Evolutionary conservation across 441 rosid genomes (phyloP), one percentile per base, ranked within the genome.

Genomic region (Populus hybrid): DNA sequence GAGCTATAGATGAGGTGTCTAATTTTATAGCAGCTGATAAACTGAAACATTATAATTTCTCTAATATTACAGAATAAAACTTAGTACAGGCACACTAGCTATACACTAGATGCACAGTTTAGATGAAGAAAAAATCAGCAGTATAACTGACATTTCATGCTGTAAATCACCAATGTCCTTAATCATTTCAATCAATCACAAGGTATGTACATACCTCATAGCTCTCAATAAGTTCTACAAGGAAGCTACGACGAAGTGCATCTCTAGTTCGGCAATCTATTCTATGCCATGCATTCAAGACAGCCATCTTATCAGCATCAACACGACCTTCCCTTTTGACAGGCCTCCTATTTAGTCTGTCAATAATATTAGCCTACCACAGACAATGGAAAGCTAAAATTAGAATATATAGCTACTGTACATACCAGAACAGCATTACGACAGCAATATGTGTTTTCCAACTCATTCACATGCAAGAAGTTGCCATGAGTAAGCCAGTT

Each of bases 161-260:
- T 18, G 14, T 1, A 16, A 3, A 36, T 5, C 0, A n/a, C 36
- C 35, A 34, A 42, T 38, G 38, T 4, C 34, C n/a, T 34, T 46
- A 11, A 64, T 69, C n/a, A 73, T 80, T 69, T 61, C 23, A 23
- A 36, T 69, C 38, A 71, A 67, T 19, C 4, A 16, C 53, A 73
- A 32, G 36, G 21, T 59, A 42, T 18, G 32, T 26, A 50, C 14
- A 28, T 86, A 90, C 99, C 98, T 93, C 99, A 72, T 90, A 95
- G 81, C 92, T 85, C 69, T 90, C 86, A 73, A 95, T 82, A 26
- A 95, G 92, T 71, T 91, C 96, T 1, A 94, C 83, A 83, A 93
- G 91, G 79, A 89, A 92, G 88, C 97, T 88, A 53, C 99, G 98
- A 2, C 98, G 91, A 76, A 93, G 89, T 30, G 95, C 98, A 75